Evolutionary conservation across 108 stramenopile genomes (phyloP).

Genomic region (Schizochytrium sp.): DNA sequence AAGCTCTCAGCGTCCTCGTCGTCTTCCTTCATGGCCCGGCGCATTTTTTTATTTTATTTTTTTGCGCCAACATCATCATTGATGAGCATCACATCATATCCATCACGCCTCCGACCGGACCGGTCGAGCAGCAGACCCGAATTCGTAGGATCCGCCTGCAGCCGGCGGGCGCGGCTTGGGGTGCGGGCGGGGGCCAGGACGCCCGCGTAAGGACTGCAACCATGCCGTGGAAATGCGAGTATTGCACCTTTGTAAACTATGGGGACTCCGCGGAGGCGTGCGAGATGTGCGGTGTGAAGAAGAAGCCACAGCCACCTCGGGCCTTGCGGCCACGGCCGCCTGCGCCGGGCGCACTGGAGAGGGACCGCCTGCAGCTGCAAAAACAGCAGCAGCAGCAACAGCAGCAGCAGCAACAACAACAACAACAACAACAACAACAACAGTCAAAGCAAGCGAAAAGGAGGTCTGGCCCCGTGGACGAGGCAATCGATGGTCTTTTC

Average conservation of each 20-base stretch:
- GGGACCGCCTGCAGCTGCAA: background rate
- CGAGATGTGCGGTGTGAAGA: background rate
- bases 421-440: background rate
- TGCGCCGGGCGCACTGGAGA: background rate
- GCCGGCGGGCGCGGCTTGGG: too few relatives aligned
- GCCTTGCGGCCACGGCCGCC: background rate
- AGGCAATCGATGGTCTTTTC: background rate
- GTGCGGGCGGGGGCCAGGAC: too few relatives aligned
- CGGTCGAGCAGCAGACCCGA: too few relatives aligned
- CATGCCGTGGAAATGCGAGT: constrained; percentile 6
- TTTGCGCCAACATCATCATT: too few relatives aligned
- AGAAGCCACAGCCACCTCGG: background rate
- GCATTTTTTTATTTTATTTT: too few relatives aligned
- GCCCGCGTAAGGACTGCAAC: too few relatives aligned
- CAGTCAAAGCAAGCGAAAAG: background rate
- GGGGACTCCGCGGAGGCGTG: background rate
- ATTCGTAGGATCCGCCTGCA: too few relatives aligned
- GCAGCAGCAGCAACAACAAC: too few relatives aligned
- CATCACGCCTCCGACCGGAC: too few relatives aligned
- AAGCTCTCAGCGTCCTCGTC: too few relatives aligned
- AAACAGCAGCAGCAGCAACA: background rate
- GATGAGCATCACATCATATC: too few relatives aligned
- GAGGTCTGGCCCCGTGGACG: background rate
- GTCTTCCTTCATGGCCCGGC: too few relatives aligned
- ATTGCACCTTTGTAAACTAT: background rate